Conservation (phyloP, 176 grass and related monocot genomes). For the Tuctoria greenei region DNA sequence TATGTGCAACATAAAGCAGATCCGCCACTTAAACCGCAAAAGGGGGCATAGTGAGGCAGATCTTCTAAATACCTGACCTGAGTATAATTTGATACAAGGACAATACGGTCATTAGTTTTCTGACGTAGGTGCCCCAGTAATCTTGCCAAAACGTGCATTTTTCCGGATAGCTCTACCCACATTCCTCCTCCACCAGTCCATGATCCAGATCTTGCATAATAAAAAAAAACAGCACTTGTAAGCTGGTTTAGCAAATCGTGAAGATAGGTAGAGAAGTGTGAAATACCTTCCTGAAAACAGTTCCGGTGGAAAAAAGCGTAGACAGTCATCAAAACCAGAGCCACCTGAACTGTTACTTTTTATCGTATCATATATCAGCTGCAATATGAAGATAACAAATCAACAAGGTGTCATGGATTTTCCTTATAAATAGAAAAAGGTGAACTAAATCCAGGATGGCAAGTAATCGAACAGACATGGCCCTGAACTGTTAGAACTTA, state of each 20-base stretch:
- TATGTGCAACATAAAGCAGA: not conserved
- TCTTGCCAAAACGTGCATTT: slow-evolving; percentile 96
- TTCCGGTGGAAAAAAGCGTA: slow-evolving; percentile 81
- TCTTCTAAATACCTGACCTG: slow-evolving; percentile 54
- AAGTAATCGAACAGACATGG: not conserved
- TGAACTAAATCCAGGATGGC: slow-evolving; percentile 19
- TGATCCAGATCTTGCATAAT: slow-evolving; percentile 67
- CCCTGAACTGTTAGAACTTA: slow-evolving; percentile 5
- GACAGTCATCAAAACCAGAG: slow-evolving; percentile 76
- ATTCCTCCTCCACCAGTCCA: slow-evolving; percentile 95
- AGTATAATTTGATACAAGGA: slow-evolving; percentile 99
- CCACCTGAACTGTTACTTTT: slow-evolving; percentile 73
- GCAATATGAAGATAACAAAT: slow-evolving; percentile 30
- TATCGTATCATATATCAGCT: slow-evolving; percentile 95
- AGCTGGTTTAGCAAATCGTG: slow-evolving; percentile 20
- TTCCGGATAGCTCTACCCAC: slow-evolving; percentile 94
- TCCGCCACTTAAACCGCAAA: not conserved
- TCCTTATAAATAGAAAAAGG: slow-evolving; percentile 2
- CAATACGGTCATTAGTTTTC: slow-evolving; percentile 90
- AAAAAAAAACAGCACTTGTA: slow-evolving; percentile 30
- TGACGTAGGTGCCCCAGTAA: slow-evolving; percentile 80
- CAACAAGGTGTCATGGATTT: slow-evolving; percentile 12
- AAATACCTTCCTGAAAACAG: slow-evolving; percentile 91
- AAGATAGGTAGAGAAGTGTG: slow-evolving; percentile 30
- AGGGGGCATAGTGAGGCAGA: not conserved